These are phyloP conservation scores for Carpinus fangiana DNA, from an alignment of 306 rosid species.

Conservation along the genomic window DNA sequence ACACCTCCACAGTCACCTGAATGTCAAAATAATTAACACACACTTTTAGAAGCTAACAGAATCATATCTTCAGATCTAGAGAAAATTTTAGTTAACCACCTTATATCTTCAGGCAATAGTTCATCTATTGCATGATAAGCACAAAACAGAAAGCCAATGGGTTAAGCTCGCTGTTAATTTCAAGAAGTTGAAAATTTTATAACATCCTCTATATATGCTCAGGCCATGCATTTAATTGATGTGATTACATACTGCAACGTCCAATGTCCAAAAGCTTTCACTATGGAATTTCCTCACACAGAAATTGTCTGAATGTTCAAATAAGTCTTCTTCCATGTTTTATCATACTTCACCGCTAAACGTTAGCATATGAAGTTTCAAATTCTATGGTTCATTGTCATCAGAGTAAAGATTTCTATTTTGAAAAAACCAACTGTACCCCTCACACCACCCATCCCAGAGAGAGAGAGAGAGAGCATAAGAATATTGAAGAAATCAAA, in stretches of 20 bases:
- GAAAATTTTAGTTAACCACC: background rate
- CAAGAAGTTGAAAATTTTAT: background rate
- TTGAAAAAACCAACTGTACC: background rate
- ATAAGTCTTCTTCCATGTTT: background rate
- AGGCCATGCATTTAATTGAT: background rate
- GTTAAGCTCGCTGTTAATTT: background rate
- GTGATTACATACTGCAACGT: background rate
- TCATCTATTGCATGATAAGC: constrained; percentile 3
- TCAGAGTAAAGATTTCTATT: background rate
- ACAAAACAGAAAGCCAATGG: background rate
- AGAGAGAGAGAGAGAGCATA: background rate
- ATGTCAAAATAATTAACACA: constrained; percentile 18
- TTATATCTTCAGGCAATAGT: background rate
- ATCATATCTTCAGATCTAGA: background rate
- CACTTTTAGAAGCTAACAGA: background rate
- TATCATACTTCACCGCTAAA: too few relatives aligned
- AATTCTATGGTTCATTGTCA: background rate
- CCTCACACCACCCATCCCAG: background rate
- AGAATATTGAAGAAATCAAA: background rate
- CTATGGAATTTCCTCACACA: background rate
- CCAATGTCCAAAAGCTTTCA: too few relatives aligned
- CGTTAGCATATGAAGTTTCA: background rate
- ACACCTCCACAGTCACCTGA: constrained; percentile 87
- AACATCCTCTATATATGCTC: background rate
- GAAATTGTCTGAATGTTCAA: too few relatives aligned